Base-by-base conservation (phyloP, 306 rosid genomes). In the Inga oerstediana region DNA sequence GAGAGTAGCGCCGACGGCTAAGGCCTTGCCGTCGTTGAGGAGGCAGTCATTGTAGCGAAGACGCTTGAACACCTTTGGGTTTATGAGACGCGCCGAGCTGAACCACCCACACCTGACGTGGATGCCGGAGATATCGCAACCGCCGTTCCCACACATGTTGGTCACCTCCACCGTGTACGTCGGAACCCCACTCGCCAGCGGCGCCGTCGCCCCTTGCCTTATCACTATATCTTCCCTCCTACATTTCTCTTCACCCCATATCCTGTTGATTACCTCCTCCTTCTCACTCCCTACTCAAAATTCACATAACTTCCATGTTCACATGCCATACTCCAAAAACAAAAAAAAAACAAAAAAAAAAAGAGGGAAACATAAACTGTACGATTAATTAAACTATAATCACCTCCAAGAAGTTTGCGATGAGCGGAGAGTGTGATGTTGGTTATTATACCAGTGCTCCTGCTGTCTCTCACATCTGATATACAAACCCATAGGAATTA, bases 71-170 rank as follows among this genome's bases (percentile, higher is more conserved):
- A 96, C 34, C 81, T 82, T 93, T 2, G 99, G 98, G 78, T 90
- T 94, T 78, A 96, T 88, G 52, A 92, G 92, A 5, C 87, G 86
- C 24, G 92, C 97, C 2, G 99, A 96, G 91, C 98, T 94, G 83
- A 94, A 96, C 99, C 97, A 93, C 22, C 99, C 98, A 1, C 99
- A 96, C 64, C 51, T 81, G 72, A 96, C 72, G 82, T 92, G 99
- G 54, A 96, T 91, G 17, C 68, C 79, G 17, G 94, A 86, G 78
- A 96, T 89, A 81, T 86, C 87, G 79, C 99, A 96, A 12, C 97
- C 98, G 32, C 52, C 15, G 52, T 87, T 88, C 27, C 78, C 88
- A 13, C 99, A 92, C 82, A 86, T 86, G 62, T 96, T 96, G 85
- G 81, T 83, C 27, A 96, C 93, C 82, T 96, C 93, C 7, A 96